Conservation (phyloP, 1,284 basidiomycete genomes). For the Moniliophthora roreri region DNA sequence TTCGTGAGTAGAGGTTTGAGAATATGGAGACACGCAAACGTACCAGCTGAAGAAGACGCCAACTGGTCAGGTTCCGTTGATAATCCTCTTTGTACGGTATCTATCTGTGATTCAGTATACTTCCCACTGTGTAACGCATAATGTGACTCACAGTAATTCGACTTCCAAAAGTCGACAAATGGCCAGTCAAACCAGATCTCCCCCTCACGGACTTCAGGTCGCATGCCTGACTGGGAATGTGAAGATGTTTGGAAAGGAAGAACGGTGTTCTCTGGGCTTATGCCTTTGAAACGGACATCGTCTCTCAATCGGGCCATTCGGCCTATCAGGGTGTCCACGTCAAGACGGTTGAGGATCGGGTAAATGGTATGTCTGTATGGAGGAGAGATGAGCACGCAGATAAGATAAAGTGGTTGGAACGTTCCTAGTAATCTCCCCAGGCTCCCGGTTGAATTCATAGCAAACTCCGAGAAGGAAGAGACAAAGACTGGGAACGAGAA, state of each 20-base stretch:
- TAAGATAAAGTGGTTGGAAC: constrained; percentile 18
- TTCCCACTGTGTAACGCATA: constrained; percentile 6
- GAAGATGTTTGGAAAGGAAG: constrained; percentile 44
- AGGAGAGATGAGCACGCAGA: not conserved
- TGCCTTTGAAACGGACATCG: constrained; percentile 87
- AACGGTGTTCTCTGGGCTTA: constrained; percentile 80
- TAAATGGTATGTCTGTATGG: constrained; percentile 71
- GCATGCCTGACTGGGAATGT: constrained; percentile 33
- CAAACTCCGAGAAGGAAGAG: constrained; percentile 91
- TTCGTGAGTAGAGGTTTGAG: constrained; percentile 6
- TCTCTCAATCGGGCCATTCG: constrained; percentile 86
- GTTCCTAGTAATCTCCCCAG: constrained; percentile 86
- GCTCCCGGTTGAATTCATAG: constrained; percentile 94
- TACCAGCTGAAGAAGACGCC: constrained; percentile 49
- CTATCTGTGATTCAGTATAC: constrained; percentile 22
- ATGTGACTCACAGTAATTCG: constrained; percentile 80
- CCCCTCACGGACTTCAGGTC: constrained; percentile 53
- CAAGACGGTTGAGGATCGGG: constrained; percentile 83
- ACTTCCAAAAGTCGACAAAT: constrained; percentile 99
- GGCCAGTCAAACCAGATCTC: constrained; percentile 98
- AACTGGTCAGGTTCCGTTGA: constrained; percentile 62
- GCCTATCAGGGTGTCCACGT: constrained; percentile 88
- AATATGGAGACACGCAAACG: constrained; percentile 31
- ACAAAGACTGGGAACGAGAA: constrained; percentile 87
- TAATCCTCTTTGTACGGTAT: constrained; percentile 69